Evolutionary conservation across 371 early-diverging fungal genomes (phyloP), one percentile per base, ranked within the genome.

Genomic region (Mortierella sp.): DNA sequence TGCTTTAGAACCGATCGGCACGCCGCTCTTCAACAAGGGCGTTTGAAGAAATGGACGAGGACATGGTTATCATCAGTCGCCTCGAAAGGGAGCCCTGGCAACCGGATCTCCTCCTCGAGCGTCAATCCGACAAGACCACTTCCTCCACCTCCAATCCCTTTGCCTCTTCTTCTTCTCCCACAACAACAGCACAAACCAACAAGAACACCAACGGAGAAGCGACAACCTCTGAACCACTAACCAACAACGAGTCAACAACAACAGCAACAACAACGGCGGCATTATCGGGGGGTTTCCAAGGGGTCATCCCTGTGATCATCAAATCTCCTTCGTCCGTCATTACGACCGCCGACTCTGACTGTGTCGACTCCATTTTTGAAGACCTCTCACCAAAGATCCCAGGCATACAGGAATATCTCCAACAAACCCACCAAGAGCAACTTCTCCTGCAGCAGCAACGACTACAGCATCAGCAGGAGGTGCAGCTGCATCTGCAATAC

Each of bases 81-180:
- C 87, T 87, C 9, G 87, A 87, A 79, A 82, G 48, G 6, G 87
- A 87, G n/a, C 87, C 87, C n/a, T 87, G 87, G 87, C 83, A 82
- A 57, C 87, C 87, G 13, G 87, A 87, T 78, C 80, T 83, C 11
- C 63, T 83, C 50, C 77, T 87, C 34, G 83, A 80, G 50, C 86
- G 86, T 38, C 87, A 76, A 60, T 78, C 77, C 10, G 83, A 78
- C 55, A 81, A 58, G 28, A 26, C 60, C 19, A 19, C 70, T 34
- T 47, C 38, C 9, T 26, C n/a, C 16, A 26, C 50, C 16, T 26
- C 63, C 31, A 44, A 47, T 31, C 47, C 50, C 73, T 71, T 54
- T 31, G 24, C 73, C 38, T 19, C 60, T 38, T 9, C 58, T 44
- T 48, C 75, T 14, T 50, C 76, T n/a, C n/a, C 42, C 26, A 10